Evolutionary conservation across 2,329 filamentous ascomycete genomes (phyloP), one percentile per base, ranked within the genome.

Genomic region (Cordyceps cicadae): DNA sequence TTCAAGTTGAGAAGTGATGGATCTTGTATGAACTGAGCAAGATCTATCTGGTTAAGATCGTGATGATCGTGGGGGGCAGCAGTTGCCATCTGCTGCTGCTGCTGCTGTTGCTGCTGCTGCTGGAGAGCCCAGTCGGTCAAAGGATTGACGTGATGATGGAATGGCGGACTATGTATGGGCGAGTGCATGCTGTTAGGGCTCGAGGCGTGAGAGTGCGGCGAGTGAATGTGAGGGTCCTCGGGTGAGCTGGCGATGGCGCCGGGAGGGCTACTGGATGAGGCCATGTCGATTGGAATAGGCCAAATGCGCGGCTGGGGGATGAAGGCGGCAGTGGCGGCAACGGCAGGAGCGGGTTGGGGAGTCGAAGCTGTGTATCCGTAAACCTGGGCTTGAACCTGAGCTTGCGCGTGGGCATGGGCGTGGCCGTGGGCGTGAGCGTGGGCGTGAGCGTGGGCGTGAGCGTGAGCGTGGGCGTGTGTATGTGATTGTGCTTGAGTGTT

Each of bases 41-140:
- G 72, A 49, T 82, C 81, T 65, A 78, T 75, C 45, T 72, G 67
- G 34, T 74, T 70, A 61, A 77, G 70, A 29, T 59, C 55, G 11
- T 77, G 73, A 39, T 73, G 67, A 4, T 67, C 64, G 8, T 65
- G 63, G 26, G 60, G 54, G 34, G 54, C 60, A 34, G 54, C 21
- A n/a, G 61, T 56, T 17, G 61, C 51, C 15, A 51, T 39, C 45
- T 65, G 62, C 49, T 72, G 65, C 58, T 78, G 45, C 45, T 48
- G 79, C 64, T 82, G 80, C 60, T 82, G 79, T 56, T 78, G 77
- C 62, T 79, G 77, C 66, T 81, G 79, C 64, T 82, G 80, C 60
- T 82, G 79, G 56, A 87, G 77, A 24, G 84, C 79, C 83, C 84
- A 87, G 73, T 87, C 83, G 52, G 82, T 81, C 64, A 87, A 70